A percentile compares a stretch with the other conserved stretches of the same genome.
Conservation (phyloP, 2,329 filamentous ascomycete species). For the Pezicula rhizophila region DNA sequence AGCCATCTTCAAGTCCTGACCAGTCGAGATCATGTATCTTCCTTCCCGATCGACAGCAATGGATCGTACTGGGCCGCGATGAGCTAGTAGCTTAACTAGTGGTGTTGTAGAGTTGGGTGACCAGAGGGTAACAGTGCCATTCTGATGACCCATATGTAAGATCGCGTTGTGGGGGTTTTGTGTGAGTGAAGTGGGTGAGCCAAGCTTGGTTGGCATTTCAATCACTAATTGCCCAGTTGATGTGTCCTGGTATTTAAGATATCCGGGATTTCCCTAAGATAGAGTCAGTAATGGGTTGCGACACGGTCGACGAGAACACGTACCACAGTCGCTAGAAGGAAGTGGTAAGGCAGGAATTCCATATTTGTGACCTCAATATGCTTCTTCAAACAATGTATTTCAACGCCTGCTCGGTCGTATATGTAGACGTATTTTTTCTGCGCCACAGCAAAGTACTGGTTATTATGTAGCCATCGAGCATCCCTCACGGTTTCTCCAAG, state of each 20-base stretch:
- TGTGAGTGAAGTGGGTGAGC: conserved; percentile 73
- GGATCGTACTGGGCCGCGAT: conserved; percentile 81
- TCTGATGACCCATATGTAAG: conserved; percentile 87
- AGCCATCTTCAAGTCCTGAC: conserved; percentile 86
- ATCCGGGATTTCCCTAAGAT: conserved; percentile 67
- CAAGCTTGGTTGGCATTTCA: conserved; percentile 79
- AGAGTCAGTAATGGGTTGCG: conserved; percentile 10
- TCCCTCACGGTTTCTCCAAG: conserved; percentile 86
- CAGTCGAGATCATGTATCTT: conserved; percentile 90
- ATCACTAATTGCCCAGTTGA: conserved; percentile 85
- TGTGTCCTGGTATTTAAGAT: conserved; percentile 90
- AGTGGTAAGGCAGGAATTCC: conserved; percentile 95
- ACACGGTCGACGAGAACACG: conserved; percentile 28
- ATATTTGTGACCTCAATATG: conserved; percentile 89
- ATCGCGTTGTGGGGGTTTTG: conserved; percentile 94
- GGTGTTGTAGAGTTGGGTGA: conserved; percentile 85
- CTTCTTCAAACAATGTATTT: conserved; percentile 85
- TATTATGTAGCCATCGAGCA: conserved; percentile 88
- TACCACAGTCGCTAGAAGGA: conserved; percentile 79
- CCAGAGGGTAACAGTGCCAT: conserved; percentile 92
- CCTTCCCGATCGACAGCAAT: conserved; percentile 84
- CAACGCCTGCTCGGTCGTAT: conserved; percentile 85
- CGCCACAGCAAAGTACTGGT: conserved; percentile 88
- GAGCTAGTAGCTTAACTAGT: conserved; percentile 84
- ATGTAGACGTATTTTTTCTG: conserved; percentile 98